Conservation (phyloP, 768 basidiomycete genomes). For the Lentinula detonsa region DNA sequence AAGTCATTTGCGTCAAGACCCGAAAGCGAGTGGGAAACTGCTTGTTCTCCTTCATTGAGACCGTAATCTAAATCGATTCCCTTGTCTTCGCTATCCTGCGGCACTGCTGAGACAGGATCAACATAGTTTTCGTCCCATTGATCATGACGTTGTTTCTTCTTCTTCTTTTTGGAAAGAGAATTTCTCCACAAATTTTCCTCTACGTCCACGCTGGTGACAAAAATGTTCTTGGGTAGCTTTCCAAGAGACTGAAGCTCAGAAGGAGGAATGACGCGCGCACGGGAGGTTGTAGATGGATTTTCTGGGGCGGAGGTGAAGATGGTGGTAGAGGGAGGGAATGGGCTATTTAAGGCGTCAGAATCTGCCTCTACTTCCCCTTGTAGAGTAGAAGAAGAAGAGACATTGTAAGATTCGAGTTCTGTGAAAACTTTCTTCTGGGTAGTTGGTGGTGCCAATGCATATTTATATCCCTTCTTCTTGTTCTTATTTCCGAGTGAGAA, state of each 20-base stretch:
- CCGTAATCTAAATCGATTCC: not conserved
- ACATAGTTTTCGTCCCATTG: not conserved
- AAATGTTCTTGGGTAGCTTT: constrained; percentile 36
- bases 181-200: constrained; percentile 23
- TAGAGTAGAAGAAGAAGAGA: not conserved
- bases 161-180: constrained; percentile 17
- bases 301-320: constrained; percentile 1
- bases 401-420: not conserved
- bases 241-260: constrained; percentile 32
- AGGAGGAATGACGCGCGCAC: constrained; percentile 34
- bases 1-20: not conserved
- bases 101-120: no score
- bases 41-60: not conserved
- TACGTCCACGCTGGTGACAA: constrained; percentile 49
- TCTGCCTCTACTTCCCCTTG: not conserved
- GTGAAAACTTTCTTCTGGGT: constrained; percentile 35
- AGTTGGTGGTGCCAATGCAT: constrained; percentile 20
- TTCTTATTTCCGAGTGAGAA: constrained; percentile 47
- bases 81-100: not conserved
- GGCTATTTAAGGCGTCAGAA: not conserved
- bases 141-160: not conserved
- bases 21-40: not conserved
- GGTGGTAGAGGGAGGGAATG: not conserved
- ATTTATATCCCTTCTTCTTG: constrained; percentile 41
- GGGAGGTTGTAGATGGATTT: not conserved